Percentiles rank a stretch among this genome's conserved stretches.
Conservation (phyloP, 805 yeast species). For the Nakazawaea laoshanensis region DNA sequence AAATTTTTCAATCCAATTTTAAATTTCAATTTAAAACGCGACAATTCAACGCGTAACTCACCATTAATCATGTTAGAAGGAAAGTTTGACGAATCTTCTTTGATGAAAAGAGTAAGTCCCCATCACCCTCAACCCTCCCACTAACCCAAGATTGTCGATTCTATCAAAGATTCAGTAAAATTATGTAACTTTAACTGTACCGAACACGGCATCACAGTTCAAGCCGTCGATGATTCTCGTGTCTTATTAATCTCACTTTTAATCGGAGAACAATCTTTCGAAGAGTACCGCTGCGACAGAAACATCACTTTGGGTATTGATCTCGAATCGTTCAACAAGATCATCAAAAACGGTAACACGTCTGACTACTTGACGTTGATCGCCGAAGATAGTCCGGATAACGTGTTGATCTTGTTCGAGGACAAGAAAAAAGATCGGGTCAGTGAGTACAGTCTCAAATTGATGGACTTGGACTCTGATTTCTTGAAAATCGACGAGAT, state of each 20-base stretch:
- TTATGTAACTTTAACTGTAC: slow-evolving; percentile 95
- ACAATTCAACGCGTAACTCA: too few relatives aligned
- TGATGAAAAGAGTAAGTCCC: slow-evolving; percentile 63
- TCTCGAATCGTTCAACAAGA: slow-evolving; percentile 77
- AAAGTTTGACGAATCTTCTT: slow-evolving; percentile 86
- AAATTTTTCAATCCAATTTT: too few relatives aligned
- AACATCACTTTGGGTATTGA: slow-evolving; percentile 89
- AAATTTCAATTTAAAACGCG: too few relatives aligned
- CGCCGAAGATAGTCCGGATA: slow-evolving; percentile 69
- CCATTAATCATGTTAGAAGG: slow-evolving; percentile 99
- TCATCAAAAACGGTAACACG: slow-evolving; percentile 85
- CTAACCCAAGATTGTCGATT: slow-evolving; percentile 60
- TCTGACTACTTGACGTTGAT: slow-evolving; percentile 81
- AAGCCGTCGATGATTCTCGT: slow-evolving; percentile 97
- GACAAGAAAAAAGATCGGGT: slow-evolving; percentile 86
- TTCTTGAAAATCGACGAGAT: slow-evolving; percentile 89
- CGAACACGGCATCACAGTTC: slow-evolving; percentile 90
- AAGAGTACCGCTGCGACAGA: slow-evolving; percentile 91
- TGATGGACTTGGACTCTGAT: slow-evolving; percentile 96
- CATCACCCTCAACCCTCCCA: slow-evolving; percentile 1
- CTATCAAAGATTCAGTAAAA: slow-evolving; percentile 90
- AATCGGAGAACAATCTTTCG: slow-evolving; percentile 82
- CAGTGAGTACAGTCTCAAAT: slow-evolving; percentile 82
- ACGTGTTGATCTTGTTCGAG: slow-evolving; percentile 76
- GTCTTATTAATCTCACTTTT: slow-evolving; percentile 83